Evolutionary conservation across 495 filamentous ascomycete genomes (phyloP), one percentile per base, ranked within the genome.

Genomic region (Bacidia rubella): DNA sequence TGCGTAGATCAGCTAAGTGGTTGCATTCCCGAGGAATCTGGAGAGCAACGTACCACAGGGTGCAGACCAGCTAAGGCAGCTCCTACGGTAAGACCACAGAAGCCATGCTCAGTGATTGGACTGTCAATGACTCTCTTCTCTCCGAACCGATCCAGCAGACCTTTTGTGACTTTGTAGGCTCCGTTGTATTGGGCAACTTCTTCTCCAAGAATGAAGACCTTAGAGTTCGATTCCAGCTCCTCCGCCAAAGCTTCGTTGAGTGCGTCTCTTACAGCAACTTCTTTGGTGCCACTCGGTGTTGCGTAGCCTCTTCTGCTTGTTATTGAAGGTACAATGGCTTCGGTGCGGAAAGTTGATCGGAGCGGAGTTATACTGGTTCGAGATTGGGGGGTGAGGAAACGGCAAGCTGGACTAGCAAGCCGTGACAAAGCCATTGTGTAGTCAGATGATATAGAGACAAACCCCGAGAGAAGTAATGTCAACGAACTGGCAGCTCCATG

Each of bases 131-230:
- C 86, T 57, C 92, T 78, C 80, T 90, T 95, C 24, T 94, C 88
- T 58, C 92, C 92, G 66, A 98, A 98, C 57, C 92, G 84, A 69
- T 98, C 92, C 62, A 97, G 68, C 47, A 98, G 77, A 49, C 93
- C 93, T 77, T 92, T 93, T 46, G 92, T 97, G 66, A 98, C 90
- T 71, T 98, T 98, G 82, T 98, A 98, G 60, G 92, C 92, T 75
- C 92, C 92, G 68, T 98, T 96, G 72, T 97, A 98, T 72, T 98
- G 92, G 60, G 92, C 92, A 56, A 98, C 93, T 74, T 98, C 92
- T 74, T 98, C 92, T 51, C 92, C 92, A 58, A 98, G 65, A 59
- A 98, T 74, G 73, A 94, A 96, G 54, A 95, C 89, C 76, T 95
- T 97, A 54, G 77, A 71, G 70, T 98, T 94, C 66, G 69, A 64